Evolutionary conservation across 768 basidiomycete species (phyloP).

Genomic region (Russula abietina): DNA sequence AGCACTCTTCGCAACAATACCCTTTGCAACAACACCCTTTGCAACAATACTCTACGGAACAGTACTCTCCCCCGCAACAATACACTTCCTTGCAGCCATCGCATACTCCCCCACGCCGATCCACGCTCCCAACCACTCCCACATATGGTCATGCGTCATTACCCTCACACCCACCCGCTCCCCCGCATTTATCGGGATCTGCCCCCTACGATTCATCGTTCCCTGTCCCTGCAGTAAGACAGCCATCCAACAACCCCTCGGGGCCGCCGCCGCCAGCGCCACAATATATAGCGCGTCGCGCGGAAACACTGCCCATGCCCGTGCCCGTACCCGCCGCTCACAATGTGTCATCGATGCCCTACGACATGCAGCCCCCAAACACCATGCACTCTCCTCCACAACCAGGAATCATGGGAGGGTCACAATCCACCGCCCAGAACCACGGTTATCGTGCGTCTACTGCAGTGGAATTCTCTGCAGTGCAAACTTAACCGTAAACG

Average conservation of each 20-base stretch:
- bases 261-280: background rate
- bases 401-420: background rate
- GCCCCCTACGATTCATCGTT: background rate
- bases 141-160: background rate
- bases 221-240: background rate
- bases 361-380: background rate
- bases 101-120: background rate
- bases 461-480: background rate
- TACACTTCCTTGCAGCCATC: background rate
- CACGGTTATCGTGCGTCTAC: background rate
- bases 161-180: background rate
- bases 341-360: too few species aligned
- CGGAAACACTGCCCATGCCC: background rate
- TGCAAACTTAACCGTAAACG: background rate
- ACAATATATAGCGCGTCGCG: background rate
- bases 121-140: background rate
- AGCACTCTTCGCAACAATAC: background rate
- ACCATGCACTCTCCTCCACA: background rate
- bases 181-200: background rate
- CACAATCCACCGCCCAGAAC: too few species aligned
- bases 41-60: too few species aligned
- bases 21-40: background rate
- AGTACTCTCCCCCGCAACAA: background rate
- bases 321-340: background rate
- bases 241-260: background rate